Percentiles rank a stretch among this genome's conserved stretches.
Conservation (phyloP, 2,329 filamentous ascomycete species). For the Westerdykella aurantiaca region DNA sequence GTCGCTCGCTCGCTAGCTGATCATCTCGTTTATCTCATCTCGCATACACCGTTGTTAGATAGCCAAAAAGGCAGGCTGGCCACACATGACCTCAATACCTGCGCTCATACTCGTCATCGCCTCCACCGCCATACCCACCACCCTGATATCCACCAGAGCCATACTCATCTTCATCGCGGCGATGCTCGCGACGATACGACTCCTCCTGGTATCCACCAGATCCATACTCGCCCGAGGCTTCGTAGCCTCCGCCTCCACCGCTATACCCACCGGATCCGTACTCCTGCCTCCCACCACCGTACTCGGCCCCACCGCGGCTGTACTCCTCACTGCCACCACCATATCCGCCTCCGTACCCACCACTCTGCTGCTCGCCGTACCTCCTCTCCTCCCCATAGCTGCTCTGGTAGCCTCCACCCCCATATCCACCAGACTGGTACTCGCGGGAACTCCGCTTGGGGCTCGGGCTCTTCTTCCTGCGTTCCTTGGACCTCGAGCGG, state of each 20-base stretch:
- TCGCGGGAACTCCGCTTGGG: slow-evolving; percentile 21
- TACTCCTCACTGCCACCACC: slow-evolving; percentile 1
- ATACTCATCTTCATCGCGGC: slow-evolving; percentile 12
- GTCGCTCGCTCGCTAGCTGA: too few species aligned
- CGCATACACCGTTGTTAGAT: too few species aligned
- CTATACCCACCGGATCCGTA: slow-evolving; percentile 4
- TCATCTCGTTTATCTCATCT: too few species aligned
- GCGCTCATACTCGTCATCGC: slow-evolving; percentile 16
- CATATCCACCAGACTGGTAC: slow-evolving; percentile 4
- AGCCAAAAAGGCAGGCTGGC: too few species aligned
- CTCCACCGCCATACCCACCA: slow-evolving; percentile 12
- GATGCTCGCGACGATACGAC: slow-evolving; percentile 1
- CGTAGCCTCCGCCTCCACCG: slow-evolving; percentile 3
- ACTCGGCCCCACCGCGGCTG: slow-evolving; percentile 7
- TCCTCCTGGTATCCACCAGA: slow-evolving; percentile 11
- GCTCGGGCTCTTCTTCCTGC: slow-evolving; percentile 14
- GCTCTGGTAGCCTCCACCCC: slow-evolving; percentile 2
- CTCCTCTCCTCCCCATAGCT: slow-evolving; percentile 21
- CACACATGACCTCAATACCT: slow-evolving; percentile 10
- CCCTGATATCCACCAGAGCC: slow-evolving; percentile 11
- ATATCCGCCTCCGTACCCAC: background rate
- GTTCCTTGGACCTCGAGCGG: slow-evolving; percentile 7
- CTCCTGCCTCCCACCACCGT: slow-evolving; percentile 6
- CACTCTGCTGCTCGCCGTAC: slow-evolving; percentile 15
- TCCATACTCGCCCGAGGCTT: slow-evolving; percentile 9